These are phyloP conservation scores for Candida maris DNA, from an alignment of 805 yeast genomes.

Conservation along the genomic window DNA sequence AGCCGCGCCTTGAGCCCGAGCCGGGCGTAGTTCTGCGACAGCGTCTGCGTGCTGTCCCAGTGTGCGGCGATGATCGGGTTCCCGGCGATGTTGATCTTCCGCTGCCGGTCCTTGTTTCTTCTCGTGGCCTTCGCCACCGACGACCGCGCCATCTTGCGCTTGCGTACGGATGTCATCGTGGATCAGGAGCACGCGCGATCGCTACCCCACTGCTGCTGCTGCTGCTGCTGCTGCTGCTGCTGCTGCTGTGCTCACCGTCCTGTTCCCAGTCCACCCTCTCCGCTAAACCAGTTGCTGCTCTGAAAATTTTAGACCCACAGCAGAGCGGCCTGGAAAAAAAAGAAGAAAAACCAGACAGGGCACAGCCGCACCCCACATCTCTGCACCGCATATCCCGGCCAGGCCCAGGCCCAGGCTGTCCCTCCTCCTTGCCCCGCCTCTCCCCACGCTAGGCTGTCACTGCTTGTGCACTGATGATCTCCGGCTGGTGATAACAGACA, in stretches of 20 bases:
- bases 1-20: slow-evolving; percentile 72
- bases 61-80: slow-evolving; percentile 83
- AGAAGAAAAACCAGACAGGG: no score
- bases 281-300: no score
- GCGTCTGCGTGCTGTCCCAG: slow-evolving; percentile 83
- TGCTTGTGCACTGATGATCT: no score
- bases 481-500: no score
- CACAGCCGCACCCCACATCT: no score
- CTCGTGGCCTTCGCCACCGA: slow-evolving; percentile 68
- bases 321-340: no score
- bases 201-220: not conserved
- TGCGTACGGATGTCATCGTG: slow-evolving; percentile 57
- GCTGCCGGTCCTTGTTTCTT: slow-evolving; percentile 64
- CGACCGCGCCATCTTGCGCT: slow-evolving; percentile 77
- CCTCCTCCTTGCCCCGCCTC: no score
- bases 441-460: no score
- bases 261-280: not conserved
- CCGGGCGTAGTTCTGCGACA: slow-evolving; percentile 80
- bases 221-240: not conserved
- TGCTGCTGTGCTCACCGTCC: not conserved
- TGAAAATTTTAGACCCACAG: no score
- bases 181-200: no score
- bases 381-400: no score
- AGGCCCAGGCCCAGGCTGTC: no score
- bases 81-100: slow-evolving; percentile 59